Percentiles rank a stretch among this genome's conserved stretches.
phyloP scores from a whole-genome alignment of 2,329 filamentous ascomycete genomes.

The Colletotrichum siamense region DNA sequence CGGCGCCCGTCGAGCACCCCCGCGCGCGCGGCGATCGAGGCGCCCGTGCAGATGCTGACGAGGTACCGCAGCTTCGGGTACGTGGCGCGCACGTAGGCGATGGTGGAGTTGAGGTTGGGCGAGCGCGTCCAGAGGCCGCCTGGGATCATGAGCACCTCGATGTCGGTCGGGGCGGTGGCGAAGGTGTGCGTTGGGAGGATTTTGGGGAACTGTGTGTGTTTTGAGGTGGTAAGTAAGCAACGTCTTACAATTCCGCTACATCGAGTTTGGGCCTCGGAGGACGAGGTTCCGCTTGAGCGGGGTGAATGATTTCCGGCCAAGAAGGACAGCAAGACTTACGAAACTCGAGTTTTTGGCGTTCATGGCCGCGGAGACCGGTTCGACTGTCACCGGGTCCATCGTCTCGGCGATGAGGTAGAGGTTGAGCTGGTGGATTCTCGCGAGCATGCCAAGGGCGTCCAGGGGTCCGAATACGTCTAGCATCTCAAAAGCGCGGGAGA shows the following conservation, averaged over 20 bases:
- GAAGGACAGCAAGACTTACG: not conserved
- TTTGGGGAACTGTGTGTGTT: not conserved
- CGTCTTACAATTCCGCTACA: not conserved
- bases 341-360: conserved; percentile 18
- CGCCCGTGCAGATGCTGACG: conserved; percentile 64
- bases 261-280: not conserved
- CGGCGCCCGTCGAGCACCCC: conserved; percentile 57
- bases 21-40: conserved; percentile 53
- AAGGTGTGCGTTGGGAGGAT: conserved; percentile 45
- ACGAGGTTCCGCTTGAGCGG: not conserved
- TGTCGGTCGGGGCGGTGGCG: conserved; percentile 39
- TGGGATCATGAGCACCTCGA: conserved; percentile 62
- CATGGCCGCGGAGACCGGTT: not conserved
- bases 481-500: conserved; percentile 50
- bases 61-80: conserved; percentile 50
- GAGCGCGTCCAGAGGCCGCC: conserved; percentile 45
- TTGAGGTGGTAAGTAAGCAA: not conserved
- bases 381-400: conserved; percentile 13
- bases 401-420: conserved; percentile 10
- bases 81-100: conserved; percentile 39
- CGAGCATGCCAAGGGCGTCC: conserved; percentile 37
- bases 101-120: conserved; percentile 26
- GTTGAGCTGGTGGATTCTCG: conserved; percentile 5
- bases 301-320: not conserved
- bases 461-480: conserved; percentile 54